phyloP scores from a whole-genome alignment of 202 grass and related monocot genomes.

The Panicum hallii region DNA sequence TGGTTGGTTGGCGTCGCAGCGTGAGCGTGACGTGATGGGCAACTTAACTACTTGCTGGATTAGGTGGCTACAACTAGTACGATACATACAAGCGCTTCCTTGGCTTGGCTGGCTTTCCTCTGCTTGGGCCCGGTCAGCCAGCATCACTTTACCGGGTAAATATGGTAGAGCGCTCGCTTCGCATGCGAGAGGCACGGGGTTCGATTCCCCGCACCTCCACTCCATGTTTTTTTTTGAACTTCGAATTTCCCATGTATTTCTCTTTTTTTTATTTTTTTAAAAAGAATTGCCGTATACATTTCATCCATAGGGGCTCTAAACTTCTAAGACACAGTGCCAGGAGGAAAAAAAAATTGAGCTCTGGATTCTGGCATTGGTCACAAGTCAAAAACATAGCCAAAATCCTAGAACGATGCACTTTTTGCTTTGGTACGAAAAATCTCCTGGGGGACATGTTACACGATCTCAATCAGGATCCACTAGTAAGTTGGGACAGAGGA shows the following conservation, averaged over 20 bases:
- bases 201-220: conserved; percentile 89
- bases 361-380: conserved; percentile 5
- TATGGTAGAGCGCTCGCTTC: conserved; percentile 96
- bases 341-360: neutral
- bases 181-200: conserved; percentile 99
- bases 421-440: neutral
- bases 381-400: conserved; percentile 16
- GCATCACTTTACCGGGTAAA: too few species aligned
- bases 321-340: neutral
- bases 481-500: conserved; percentile 86
- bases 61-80: neutral
- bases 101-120: too few species aligned
- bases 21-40: conserved; percentile 10
- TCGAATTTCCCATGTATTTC: neutral
- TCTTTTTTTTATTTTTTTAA: neutral
- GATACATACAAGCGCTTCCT: too few species aligned
- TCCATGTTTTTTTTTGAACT: too few species aligned
- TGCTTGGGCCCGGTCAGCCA: too few species aligned
- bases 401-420: neutral
- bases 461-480: neutral
- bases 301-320: neutral
- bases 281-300: neutral
- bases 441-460: neutral
- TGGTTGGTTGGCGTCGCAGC: neutral
- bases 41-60: neutral